Base-by-base conservation (phyloP, 1,139 yeast species). In the Diutina pseudorugosa region DNA sequence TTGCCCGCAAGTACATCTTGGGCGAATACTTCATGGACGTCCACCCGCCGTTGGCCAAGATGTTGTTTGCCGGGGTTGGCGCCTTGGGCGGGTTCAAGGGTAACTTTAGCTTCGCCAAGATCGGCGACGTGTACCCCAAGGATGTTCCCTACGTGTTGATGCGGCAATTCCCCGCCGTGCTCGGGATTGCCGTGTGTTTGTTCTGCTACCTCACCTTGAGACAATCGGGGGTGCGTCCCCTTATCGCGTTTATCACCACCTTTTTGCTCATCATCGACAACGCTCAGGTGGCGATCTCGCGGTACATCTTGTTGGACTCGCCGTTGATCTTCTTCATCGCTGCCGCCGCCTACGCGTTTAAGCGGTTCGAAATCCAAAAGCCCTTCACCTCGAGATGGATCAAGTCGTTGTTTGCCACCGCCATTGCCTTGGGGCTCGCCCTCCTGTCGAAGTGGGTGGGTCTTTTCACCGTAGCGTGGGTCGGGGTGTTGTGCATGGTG, bases 391-490 rank as follows among this genome's bases (percentile, higher is more conserved):
- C 69, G 51, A 71, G 69, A 52, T 90, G 97, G 91, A 85, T 72
- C 69, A 80, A 81, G 62, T 75, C 84, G 54, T 71, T 94, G 63
- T 54, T 85, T 25, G 77, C 88, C 47, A 81, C 95, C 43, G 96
- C 95, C 56, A 68, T 89, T 52, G 85, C 85, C 18, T 73, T 94
- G 53, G 99, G 98, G 51, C 80, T 94, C 54, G 93, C 98, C 2
- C 74, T 85, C 40, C 81, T 91, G 48, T 83, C 96, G 50, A 94
- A 94, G 68, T 93, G 98, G 98, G 98, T 93, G 51, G 99, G 98
- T 53, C 72, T 93, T 51, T 93, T 93, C 74, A 51, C 53, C 42
- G 51, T 59, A 16, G 60, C 59, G 8, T 94, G 98, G 98, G 80
- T 88, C 56, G 98, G 98, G 51, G 52, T 77, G 5, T 66, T 81